Conservation (phyloP, 2,329 filamentous ascomycete genomes). For the Fonsecaea pedrosoi region DNA sequence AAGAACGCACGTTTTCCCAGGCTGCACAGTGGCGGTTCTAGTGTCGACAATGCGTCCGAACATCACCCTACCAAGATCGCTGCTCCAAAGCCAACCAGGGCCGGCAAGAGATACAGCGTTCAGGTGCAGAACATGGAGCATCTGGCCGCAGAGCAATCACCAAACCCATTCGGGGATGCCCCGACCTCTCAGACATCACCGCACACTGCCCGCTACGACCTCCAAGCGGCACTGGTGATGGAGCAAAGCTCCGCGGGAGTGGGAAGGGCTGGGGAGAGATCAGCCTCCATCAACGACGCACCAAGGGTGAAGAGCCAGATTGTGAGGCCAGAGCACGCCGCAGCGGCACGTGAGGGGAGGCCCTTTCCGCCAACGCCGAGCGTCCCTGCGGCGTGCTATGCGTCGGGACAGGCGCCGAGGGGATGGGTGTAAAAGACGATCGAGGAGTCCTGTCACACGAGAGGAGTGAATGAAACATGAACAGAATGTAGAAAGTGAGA, state of each 20-base stretch:
- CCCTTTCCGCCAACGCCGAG: not conserved
- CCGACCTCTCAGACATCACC: not conserved
- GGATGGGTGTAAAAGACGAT: not conserved
- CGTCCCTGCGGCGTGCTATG: not conserved
- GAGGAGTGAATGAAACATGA: too few species aligned
- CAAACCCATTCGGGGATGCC: not conserved
- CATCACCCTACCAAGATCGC: not conserved
- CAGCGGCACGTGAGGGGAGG: not conserved
- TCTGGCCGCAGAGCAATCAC: not conserved
- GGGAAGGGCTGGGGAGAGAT: constrained; percentile 1
- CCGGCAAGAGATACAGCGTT: not conserved
- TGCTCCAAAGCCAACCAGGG: not conserved
- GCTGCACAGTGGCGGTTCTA: not conserved
- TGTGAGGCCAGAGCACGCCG: not conserved
- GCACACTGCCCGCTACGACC: not conserved
- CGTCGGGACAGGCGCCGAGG: not conserved
- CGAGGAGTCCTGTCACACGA: too few species aligned
- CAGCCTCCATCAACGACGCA: not conserved
- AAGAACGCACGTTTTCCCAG: not conserved
- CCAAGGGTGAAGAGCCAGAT: constrained; percentile 23
- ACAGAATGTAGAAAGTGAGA: too few species aligned
- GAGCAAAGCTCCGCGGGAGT: constrained; percentile 4
- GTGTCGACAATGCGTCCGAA: not conserved
- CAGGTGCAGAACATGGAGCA: not conserved
- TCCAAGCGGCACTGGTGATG: constrained; percentile 5